Conservation (phyloP, 169 alveolate genomes). For the Perkinsus olseni region DNA sequence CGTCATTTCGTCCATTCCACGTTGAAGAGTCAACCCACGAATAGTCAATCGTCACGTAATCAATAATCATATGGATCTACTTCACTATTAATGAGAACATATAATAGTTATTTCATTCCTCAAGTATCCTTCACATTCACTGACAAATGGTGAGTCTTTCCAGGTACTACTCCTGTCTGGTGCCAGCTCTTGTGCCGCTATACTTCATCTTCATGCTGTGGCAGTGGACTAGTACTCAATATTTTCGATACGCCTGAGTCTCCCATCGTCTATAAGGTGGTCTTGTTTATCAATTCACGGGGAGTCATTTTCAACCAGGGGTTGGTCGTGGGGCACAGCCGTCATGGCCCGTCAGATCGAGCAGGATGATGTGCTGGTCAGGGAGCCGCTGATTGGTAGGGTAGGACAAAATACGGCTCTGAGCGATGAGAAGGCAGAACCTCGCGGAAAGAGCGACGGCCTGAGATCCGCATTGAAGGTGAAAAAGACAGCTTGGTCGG, state of each 20-base stretch:
- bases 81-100: not conserved
- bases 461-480: too few species aligned
- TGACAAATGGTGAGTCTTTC: not conserved
- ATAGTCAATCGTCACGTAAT: not conserved
- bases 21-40: not conserved
- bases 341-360: too few species aligned
- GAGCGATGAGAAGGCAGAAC: too few species aligned
- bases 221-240: not conserved
- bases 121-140: not conserved
- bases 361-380: too few species aligned
- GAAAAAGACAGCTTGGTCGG: too few species aligned
- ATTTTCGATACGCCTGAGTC: not conserved
- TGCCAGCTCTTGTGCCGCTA: not conserved
- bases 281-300: too few species aligned
- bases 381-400: too few species aligned
- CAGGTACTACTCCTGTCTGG: not conserved
- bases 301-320: too few species aligned
- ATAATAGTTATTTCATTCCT: not conserved
- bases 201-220: not conserved
- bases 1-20: not conserved
- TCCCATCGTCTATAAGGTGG: too few species aligned
- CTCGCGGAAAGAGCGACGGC: too few species aligned
- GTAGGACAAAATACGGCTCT: too few species aligned
- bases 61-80: not conserved
- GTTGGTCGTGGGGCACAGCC: too few species aligned